Percentiles rank a stretch among this genome's conserved stretches.
Conservation (phyloP, 192 early-diverging fungal species). For the Coemansia sp. region DNA sequence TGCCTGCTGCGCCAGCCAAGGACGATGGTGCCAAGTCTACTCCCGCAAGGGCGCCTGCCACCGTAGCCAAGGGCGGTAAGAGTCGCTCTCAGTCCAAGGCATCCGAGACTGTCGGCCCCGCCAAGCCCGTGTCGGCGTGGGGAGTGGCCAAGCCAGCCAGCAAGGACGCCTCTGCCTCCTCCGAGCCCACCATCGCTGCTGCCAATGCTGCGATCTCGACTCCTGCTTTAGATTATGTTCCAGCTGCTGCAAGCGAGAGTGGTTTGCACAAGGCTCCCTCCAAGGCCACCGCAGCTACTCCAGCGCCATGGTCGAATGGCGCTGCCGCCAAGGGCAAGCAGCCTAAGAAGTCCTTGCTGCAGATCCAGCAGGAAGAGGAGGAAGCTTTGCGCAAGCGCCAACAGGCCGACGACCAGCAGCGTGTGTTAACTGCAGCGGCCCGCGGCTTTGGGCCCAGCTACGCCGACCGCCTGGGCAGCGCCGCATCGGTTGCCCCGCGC, state of each 20-base stretch:
- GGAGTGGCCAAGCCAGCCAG: neutral
- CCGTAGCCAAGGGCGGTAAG: neutral
- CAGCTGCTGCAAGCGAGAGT: neutral
- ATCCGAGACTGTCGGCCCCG: neutral
- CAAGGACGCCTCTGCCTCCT: neutral
- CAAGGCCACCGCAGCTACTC: constrained; percentile 4
- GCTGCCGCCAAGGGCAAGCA: constrained; percentile 19
- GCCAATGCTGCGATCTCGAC: neutral
- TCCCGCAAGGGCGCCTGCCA: neutral
- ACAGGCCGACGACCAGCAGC: constrained; percentile 27
- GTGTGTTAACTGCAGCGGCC: neutral
- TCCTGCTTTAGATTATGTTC: too few species aligned
- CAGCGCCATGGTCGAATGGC: constrained; percentile 46
- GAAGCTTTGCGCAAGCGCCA: constrained; percentile 34
- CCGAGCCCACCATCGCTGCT: neutral
- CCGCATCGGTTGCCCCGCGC: constrained; percentile 9
- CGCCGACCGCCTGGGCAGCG: constrained; percentile 33
- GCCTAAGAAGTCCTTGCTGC: constrained; percentile 54
- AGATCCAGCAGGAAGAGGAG: constrained; percentile 58
- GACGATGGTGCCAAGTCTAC: neutral
- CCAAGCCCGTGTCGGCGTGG: neutral
- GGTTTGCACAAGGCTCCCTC: neutral
- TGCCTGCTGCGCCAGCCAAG: neutral
- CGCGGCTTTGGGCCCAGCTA: constrained; percentile 36
- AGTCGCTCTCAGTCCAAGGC: constrained; percentile 2